These are phyloP conservation scores for Silene noctiflora DNA, from an alignment of 179 eudicot species.

Conservation along the genomic window DNA sequence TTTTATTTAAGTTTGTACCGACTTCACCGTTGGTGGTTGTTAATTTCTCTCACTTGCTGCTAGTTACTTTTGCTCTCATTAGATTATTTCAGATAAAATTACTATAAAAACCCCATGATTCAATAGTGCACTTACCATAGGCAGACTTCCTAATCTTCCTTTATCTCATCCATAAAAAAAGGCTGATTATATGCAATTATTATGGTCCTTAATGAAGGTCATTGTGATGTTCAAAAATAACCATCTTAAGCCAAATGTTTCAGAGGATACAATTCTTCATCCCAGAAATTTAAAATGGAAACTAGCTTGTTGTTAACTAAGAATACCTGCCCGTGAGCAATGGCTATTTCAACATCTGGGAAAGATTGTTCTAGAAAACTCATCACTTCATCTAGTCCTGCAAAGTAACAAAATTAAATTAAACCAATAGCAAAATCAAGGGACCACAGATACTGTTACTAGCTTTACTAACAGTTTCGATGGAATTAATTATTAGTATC, in stretches of 20 bases:
- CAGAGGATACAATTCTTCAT: background rate
- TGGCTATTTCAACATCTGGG: slow-evolving; percentile 77
- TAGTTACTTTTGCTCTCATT: background rate
- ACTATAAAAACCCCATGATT: background rate
- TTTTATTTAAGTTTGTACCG: too few species aligned
- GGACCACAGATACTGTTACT: background rate
- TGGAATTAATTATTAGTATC: background rate
- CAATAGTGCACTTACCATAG: background rate
- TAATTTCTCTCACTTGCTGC: background rate
- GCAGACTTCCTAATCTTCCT: background rate
- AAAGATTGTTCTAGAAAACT: slow-evolving; percentile 60
- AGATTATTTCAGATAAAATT: background rate
- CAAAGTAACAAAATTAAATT: slow-evolving; percentile 7
- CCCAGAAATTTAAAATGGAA: background rate
- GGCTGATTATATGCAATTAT: slow-evolving; percentile 7
- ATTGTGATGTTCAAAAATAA: background rate
- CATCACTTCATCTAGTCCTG: slow-evolving; percentile 94
- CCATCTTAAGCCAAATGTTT: background rate
- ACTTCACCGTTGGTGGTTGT: too few species aligned
- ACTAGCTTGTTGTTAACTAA: background rate
- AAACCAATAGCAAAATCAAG: slow-evolving; percentile 2
- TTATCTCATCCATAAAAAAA: background rate
- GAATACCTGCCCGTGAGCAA: slow-evolving; percentile 95
- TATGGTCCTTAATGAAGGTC: background rate
- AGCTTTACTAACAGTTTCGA: background rate